These are phyloP conservation scores for Thraustochytrium sp. DNA, from an alignment of 352 stramenopile genomes.

Conservation along the genomic window DNA sequence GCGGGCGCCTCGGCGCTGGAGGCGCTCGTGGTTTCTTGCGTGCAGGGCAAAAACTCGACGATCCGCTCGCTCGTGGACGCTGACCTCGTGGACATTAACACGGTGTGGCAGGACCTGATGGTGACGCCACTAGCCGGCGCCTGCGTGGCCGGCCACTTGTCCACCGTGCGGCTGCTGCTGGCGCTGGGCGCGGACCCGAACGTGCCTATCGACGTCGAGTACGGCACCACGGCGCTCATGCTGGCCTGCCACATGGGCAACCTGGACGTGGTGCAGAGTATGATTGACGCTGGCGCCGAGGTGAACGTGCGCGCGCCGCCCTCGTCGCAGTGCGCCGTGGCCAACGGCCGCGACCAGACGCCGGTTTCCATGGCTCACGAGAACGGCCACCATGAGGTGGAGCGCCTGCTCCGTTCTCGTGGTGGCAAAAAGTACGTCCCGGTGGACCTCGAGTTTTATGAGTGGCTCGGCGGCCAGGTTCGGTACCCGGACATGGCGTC, in stretches of 20 bases:
- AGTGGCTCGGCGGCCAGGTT: slow-evolving; percentile 34
- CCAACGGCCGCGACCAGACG: not conserved
- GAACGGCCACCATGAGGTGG: not conserved
- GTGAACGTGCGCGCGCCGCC: slow-evolving; percentile 4
- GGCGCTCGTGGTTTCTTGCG: slow-evolving; percentile 25
- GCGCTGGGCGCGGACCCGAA: slow-evolving; percentile 24
- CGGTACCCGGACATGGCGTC: not conserved
- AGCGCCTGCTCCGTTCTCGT: not conserved
- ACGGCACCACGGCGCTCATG: slow-evolving; percentile 22
- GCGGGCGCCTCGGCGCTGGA: slow-evolving; percentile 5
- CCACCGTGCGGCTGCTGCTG: not conserved
- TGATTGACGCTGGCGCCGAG: slow-evolving; percentile 26
- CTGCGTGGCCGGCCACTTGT: slow-evolving; percentile 31
- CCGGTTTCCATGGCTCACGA: not conserved
- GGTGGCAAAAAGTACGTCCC: slow-evolving; percentile 1
- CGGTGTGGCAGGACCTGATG: slow-evolving; percentile 40
- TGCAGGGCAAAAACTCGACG: slow-evolving; percentile 27
- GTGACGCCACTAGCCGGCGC: slow-evolving; percentile 17
- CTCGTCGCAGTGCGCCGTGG: slow-evolving; percentile 16
- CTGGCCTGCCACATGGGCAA: slow-evolving; percentile 39
- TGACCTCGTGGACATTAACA: slow-evolving; percentile 25
- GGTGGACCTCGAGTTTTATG: slow-evolving; percentile 22
- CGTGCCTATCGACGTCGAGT: slow-evolving; percentile 20
- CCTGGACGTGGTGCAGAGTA: slow-evolving; percentile 25
- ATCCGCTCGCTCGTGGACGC: not conserved